Conservation (phyloP, 2,329 filamentous ascomycete species). For the Colletotrichum aenigma region DNA sequence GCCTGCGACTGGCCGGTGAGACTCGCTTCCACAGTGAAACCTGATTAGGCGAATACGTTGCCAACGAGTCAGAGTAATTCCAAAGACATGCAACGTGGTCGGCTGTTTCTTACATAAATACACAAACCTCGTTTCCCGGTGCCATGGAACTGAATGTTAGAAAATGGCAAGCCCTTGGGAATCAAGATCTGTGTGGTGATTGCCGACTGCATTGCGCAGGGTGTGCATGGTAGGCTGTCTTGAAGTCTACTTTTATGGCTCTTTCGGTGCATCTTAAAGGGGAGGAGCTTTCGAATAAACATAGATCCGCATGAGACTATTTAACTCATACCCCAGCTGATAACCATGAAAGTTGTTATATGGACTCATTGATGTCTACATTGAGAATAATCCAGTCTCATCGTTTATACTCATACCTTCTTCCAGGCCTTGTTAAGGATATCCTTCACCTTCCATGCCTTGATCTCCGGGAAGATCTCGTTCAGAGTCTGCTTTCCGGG, state of each 20-base stretch:
- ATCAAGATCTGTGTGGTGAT: no score
- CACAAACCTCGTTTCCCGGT: no score
- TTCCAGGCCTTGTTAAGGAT: slow-evolving; percentile 25
- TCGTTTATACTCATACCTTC: neutral
- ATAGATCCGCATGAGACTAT: neutral
- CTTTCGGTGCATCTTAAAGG: no score
- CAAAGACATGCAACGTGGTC: neutral
- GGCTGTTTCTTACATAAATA: no score
- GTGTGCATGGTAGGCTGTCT: no score
- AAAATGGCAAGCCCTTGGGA: no score
- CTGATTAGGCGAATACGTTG: neutral
- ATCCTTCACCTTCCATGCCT: slow-evolving; percentile 27
- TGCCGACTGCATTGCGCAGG: no score
- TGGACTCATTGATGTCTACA: neutral
- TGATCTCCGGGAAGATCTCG: slow-evolving; percentile 23
- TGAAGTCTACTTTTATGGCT: no score
- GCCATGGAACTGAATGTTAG: no score
- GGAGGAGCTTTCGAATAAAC: neutral
- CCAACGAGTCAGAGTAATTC: neutral
- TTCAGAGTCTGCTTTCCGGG: slow-evolving; percentile 22
- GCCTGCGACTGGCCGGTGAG: neutral
- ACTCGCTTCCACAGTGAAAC: neutral
- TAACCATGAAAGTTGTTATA: neutral
- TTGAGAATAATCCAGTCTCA: neutral
- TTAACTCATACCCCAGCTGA: neutral